A percentile compares a stretch with the other conserved stretches of the same genome.
Conservation (phyloP, 345 rosid genomes). For the Firmiana major region DNA sequence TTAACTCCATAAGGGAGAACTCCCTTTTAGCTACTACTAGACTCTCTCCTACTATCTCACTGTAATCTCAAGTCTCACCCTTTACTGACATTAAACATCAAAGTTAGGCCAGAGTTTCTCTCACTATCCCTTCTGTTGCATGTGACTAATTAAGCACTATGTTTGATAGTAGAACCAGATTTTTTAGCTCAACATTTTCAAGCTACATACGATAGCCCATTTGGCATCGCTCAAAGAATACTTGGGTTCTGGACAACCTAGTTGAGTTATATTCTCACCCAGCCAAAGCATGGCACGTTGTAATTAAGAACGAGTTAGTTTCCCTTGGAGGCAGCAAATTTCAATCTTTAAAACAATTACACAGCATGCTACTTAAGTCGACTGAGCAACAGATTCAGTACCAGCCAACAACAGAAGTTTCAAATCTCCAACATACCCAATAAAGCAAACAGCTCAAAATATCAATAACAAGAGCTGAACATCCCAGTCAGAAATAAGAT, state of each 20-base stretch:
- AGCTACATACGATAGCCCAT: background rate
- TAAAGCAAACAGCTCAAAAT: background rate
- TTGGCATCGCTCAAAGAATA: background rate
- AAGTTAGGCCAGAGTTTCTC: background rate
- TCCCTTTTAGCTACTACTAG: background rate
- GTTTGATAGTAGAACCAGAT: background rate
- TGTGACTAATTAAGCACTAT: background rate
- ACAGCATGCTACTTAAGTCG: background rate
- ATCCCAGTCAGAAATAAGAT: background rate
- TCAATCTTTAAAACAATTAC: background rate
- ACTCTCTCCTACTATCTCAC: background rate
- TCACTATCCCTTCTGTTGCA: background rate
- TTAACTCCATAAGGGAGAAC: background rate
- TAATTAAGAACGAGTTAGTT: background rate
- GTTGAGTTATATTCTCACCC: background rate
- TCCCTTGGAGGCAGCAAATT: background rate
- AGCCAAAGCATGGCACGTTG: background rate
- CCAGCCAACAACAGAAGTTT: background rate
- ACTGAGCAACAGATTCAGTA: background rate
- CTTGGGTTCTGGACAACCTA: background rate
- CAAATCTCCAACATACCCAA: background rate
- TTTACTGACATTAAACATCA: background rate
- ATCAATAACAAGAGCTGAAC: background rate
- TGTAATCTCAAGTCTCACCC: background rate
- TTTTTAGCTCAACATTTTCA: background rate